Evolutionary conservation across 805 yeast species (phyloP), one percentile per base, ranked within the genome.

Genomic region (Metschnikowia matae): DNA sequence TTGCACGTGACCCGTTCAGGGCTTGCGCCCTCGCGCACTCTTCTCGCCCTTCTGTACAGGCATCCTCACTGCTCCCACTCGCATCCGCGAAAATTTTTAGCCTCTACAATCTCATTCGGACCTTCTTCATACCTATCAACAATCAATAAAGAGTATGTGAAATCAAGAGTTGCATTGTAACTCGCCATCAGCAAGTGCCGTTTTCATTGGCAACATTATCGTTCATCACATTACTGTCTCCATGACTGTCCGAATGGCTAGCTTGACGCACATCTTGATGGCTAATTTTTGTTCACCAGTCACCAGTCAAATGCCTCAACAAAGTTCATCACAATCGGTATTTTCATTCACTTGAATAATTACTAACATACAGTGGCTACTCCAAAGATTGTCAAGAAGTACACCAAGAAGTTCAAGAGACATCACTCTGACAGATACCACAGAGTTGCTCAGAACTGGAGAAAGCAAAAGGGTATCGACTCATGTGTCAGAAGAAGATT

Each of bases 401-500:
- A 91, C 89, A 75, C 90, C 73, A 89, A 89, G 85, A 87, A 87
- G 85, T 94, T 94, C 88, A 95, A 91, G 92, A 90, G 99, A 84
- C 98, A 92, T 79, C 99, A 94, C 85, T 90, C 97, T 78, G 99
- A 94, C 87, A 89, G 97, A 82, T 92, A 90, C 82, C 85, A 84
- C 85, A 91, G 99, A 82, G 97, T 94, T 67, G 81, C 89, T 71
- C 97, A 89, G 81, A 86, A 85, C 85, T 95, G 99, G 99, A 94
- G 99, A 89, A 92, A 94, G 83, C 99, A 95, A 82, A 94, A 94
- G 89, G 99, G 99, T 94, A 94, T 94, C 76, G 99, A 94, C 84
- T 91, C 98, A 67, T 84, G 89, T 82, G 97, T 95, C 77, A 94
- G 99, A 85, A 92, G 99, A 85, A 87, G 94, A 84, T 94, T 94